phyloP scores from a whole-genome alignment of 2,329 filamentous ascomycete genomes.

The Tympanopsis confertula region DNA sequence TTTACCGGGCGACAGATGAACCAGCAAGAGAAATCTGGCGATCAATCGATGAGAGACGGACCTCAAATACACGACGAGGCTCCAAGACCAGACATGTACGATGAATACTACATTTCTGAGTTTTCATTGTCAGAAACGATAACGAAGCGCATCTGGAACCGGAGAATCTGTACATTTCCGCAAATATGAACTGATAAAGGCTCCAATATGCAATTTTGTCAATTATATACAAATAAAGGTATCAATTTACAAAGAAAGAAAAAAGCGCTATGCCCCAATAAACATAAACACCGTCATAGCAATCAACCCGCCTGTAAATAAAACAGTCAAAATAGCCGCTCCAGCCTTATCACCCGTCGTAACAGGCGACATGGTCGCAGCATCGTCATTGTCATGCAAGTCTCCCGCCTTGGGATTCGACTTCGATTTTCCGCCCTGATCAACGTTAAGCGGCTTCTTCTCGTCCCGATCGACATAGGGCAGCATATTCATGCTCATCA shows the following conservation, averaged over 20 bases:
- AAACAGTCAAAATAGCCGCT: background rate
- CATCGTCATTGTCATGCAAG: background rate
- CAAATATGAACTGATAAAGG: too few species aligned
- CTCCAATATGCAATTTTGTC: too few species aligned
- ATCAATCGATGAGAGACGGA: too few species aligned
- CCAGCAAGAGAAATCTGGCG: too few species aligned
- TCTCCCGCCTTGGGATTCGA: background rate
- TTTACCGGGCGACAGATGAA: too few species aligned
- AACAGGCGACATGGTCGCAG: background rate
- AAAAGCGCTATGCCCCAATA: background rate
- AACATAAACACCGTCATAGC: background rate
- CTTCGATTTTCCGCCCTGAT: background rate
- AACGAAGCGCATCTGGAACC: too few species aligned
- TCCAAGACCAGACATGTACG: too few species aligned
- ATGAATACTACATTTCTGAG: too few species aligned
- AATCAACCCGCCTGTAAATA: background rate
- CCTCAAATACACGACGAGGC: too few species aligned
- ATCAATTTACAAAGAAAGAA: background rate
- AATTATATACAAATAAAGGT: slow-evolving; percentile 1
- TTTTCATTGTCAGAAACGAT: too few species aligned
- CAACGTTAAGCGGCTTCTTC: background rate
- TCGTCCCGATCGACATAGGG: too few species aligned
- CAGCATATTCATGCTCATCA: slow-evolving; percentile 7
- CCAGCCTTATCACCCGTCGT: background rate
- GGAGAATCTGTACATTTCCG: too few species aligned